phyloP scores from a whole-genome alignment of 2,329 filamentous ascomycete species.

The Sclerotinia subarctica region DNA sequence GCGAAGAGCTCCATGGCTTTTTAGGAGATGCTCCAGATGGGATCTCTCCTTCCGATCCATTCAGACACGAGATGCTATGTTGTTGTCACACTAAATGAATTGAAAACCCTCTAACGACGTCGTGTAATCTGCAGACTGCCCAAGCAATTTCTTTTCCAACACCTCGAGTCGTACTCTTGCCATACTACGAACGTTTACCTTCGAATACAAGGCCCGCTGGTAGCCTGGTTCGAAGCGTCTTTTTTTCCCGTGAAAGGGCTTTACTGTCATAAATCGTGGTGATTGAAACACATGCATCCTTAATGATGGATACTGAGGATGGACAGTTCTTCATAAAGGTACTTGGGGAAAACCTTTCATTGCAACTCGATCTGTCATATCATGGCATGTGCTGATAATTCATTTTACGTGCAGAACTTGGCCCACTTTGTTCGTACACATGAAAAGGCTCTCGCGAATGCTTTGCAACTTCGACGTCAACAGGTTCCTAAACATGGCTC shows the following conservation, averaged over 20 bases:
- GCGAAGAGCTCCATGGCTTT: slow-evolving; percentile 13
- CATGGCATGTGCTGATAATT: slow-evolving; percentile 3
- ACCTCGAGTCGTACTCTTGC: slow-evolving; percentile 29
- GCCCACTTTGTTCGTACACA: slow-evolving; percentile 95
- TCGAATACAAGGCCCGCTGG: slow-evolving; percentile 33
- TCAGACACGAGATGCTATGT: slow-evolving; percentile 6
- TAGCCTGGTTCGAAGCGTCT: slow-evolving; percentile 27
- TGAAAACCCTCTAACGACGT: slow-evolving; percentile 28
- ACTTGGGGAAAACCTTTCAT: slow-evolving; percentile 34
- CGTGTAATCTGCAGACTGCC: slow-evolving; percentile 34
- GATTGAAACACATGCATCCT: slow-evolving; percentile 46
- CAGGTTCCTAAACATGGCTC: slow-evolving; percentile 65
- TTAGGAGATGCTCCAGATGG: slow-evolving; percentile 12
- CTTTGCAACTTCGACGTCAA: slow-evolving; percentile 79
- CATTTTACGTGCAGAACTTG: slow-evolving; percentile 64
- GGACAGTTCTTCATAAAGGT: slow-evolving; percentile 87
- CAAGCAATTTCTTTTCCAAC: slow-evolving; percentile 22
- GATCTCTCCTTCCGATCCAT: slow-evolving; percentile 19
- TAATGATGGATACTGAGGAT: slow-evolving; percentile 70
- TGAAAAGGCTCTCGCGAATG: slow-evolving; percentile 95
- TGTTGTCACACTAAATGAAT: slow-evolving; percentile 22
- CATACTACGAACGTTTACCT: slow-evolving; percentile 23
- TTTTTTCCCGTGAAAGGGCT: slow-evolving; percentile 29
- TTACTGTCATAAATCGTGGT: slow-evolving; percentile 26
- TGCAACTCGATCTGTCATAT: slow-evolving; percentile 17